Evolutionary conservation across 805 yeast species (phyloP).

Genomic region (Wickerhamiella nectarea): DNA sequence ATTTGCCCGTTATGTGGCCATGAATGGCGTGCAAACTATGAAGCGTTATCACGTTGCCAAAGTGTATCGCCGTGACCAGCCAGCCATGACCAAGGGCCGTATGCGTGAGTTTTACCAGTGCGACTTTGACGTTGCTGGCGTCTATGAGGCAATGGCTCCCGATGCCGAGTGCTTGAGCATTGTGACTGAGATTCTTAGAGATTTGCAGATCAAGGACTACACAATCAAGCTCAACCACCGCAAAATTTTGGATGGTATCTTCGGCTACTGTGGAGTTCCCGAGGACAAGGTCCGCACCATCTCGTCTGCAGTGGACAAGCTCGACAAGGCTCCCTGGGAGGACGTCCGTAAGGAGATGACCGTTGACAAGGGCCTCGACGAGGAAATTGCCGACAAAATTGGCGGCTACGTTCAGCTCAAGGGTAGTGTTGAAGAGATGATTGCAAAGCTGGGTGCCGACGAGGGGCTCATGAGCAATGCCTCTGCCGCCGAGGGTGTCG

Average conservation of each 20-base stretch:
- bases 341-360: conserved; percentile 85
- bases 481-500: conserved; percentile 66
- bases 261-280: conserved; percentile 85
- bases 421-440: conserved; percentile 39
- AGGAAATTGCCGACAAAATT: conserved; percentile 82
- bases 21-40: conserved; percentile 79
- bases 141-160: conserved; percentile 87
- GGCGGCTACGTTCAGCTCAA: conserved; percentile 80
- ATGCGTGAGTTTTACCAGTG: conserved; percentile 99
- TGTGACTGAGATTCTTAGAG: conserved; percentile 69
- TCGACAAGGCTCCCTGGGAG: conserved; percentile 93
- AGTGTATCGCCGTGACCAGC: conserved; percentile 98
- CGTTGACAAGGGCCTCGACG: conserved; percentile 79
- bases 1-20: conserved; percentile 92
- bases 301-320: conserved; percentile 90
- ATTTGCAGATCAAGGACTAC: conserved; percentile 76
- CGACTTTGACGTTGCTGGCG: conserved; percentile 94
- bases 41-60: conserved; percentile 96
- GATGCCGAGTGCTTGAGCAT: conserved; percentile 81
- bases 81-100: conserved; percentile 99
- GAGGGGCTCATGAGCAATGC: conserved; percentile 48
- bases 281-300: conserved; percentile 88
- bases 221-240: conserved; percentile 90
- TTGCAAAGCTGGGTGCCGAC: conserved; percentile 42
- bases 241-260: conserved; percentile 89